These are phyloP conservation scores for Syncephalastrum sp. DNA, from an alignment of 371 early-diverging fungal species.

Conservation along the genomic window DNA sequence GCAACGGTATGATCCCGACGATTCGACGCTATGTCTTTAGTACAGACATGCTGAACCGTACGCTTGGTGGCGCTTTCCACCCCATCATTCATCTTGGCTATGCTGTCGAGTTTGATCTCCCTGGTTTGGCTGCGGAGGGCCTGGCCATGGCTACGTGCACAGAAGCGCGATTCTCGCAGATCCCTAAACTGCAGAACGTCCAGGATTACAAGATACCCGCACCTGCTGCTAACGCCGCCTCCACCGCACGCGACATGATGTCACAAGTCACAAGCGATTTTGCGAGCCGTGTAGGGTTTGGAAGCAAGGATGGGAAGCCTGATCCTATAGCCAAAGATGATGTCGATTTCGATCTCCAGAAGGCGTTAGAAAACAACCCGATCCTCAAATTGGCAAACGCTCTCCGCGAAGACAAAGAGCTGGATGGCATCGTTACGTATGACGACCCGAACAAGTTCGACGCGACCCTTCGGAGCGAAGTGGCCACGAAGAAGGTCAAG, in stretches of 20 bases:
- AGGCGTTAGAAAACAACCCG: conserved; percentile 16
- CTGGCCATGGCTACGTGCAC: conserved; percentile 55
- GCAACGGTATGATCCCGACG: conserved; percentile 41
- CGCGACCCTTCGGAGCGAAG: conserved; percentile 21
- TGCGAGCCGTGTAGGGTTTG: conserved; percentile 10
- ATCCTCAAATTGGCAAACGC: conserved; percentile 24
- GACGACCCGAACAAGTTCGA: conserved; percentile 17
- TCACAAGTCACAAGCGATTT: conserved; percentile 11
- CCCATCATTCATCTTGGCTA: conserved; percentile 70
- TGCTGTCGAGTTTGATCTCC: conserved; percentile 62
- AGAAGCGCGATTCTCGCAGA: conserved; percentile 14
- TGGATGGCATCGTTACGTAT: conserved; percentile 27
- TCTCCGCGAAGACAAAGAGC: conserved; percentile 30
- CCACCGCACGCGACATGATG: conserved; percentile 10
- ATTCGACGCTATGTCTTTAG: conserved; percentile 49
- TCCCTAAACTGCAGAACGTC: conserved; percentile 10
- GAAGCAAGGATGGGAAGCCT: background rate
- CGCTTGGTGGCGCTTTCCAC: conserved; percentile 54
- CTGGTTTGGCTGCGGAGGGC: conserved; percentile 54
- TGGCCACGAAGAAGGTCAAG: conserved; percentile 26
- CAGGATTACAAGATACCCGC: conserved; percentile 7
- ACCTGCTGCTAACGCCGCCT: background rate
- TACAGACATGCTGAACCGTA: conserved; percentile 38
- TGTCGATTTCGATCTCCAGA: conserved; percentile 1
- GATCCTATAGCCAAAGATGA: background rate